These are phyloP conservation scores for Casuarina glauca DNA, from an alignment of 306 rosid species.

Conservation along the genomic window DNA sequence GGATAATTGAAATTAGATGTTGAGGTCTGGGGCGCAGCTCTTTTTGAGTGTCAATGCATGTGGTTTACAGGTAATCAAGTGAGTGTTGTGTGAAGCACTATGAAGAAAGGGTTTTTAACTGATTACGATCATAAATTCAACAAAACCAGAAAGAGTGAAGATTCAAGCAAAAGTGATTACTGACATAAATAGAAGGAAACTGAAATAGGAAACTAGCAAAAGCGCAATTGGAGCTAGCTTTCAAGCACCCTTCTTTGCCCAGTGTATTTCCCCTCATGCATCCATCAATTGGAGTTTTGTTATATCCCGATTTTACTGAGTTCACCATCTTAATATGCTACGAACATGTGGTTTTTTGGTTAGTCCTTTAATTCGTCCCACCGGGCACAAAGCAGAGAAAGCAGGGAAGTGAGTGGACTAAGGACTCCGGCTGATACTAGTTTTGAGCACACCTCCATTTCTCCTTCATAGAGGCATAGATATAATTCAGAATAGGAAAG, in stretches of 20 bases:
- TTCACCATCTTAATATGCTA: not conserved
- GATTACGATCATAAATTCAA: not conserved
- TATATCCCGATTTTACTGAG: not conserved
- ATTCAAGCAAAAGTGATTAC: not conserved
- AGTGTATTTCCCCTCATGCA: not conserved
- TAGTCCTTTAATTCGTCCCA: not conserved
- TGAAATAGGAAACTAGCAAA: not conserved
- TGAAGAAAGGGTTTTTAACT: not conserved
- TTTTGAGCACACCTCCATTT: not conserved
- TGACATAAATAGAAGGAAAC: not conserved
- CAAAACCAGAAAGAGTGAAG: not conserved
- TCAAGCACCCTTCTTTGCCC: not conserved
- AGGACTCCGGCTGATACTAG: not conserved
- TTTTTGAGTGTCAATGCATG: not conserved
- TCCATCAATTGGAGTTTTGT: not conserved
- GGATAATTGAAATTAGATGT: not conserved
- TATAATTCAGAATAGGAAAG: not conserved
- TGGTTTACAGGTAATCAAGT: not conserved
- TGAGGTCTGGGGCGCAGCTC: not conserved
- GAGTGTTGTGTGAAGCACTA: not conserved
- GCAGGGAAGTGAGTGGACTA: not conserved
- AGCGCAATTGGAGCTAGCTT: not conserved
- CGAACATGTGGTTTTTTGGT: not conserved
- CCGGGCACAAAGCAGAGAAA: not conserved
- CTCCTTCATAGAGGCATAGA: not conserved